Evolutionary conservation across 176 grass and related monocot species (phyloP).

Genomic region (Aegilops bicornis): DNA sequence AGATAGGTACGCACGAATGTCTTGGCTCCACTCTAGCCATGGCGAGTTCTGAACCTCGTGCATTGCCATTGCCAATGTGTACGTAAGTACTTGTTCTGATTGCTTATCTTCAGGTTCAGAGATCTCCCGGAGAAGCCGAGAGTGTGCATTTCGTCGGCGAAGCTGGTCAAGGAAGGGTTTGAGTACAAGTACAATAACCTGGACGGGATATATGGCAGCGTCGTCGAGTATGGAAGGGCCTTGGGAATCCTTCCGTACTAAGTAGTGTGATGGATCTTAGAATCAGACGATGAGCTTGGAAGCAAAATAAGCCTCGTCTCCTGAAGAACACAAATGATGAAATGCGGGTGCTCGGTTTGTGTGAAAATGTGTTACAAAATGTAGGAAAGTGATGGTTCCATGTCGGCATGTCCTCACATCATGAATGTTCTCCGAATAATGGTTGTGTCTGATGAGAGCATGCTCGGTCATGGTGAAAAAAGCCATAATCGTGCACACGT

Average conservation of each 20-base stretch:
- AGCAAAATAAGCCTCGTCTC: not conserved
- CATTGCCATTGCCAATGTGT: not conserved
- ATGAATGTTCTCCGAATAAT: too few relatives aligned
- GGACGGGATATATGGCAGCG: not conserved
- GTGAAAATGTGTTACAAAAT: not conserved
- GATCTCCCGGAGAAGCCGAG: not conserved
- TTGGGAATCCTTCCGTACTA: not conserved
- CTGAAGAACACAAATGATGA: not conserved
- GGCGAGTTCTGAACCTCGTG: not conserved
- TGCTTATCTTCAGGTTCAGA: constrained; percentile 11
- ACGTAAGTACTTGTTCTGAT: not conserved
- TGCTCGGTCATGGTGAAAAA: too few relatives aligned
- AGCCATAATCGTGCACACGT: too few relatives aligned
- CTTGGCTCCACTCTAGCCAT: not conserved
- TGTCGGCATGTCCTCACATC: too few relatives aligned
- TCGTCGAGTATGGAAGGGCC: not conserved
- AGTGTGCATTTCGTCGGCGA: constrained; percentile 20
- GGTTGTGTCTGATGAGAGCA: too few relatives aligned
- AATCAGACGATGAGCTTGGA: not conserved
- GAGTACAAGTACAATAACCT: not conserved
- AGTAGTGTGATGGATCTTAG: not conserved
- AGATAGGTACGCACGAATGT: not conserved
- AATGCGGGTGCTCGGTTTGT: not conserved
- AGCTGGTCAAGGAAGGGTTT: not conserved
- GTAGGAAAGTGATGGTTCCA: too few relatives aligned